phyloP scores from a whole-genome alignment of 2,329 filamentous ascomycete genomes.

The Calonectria honghensis region DNA sequence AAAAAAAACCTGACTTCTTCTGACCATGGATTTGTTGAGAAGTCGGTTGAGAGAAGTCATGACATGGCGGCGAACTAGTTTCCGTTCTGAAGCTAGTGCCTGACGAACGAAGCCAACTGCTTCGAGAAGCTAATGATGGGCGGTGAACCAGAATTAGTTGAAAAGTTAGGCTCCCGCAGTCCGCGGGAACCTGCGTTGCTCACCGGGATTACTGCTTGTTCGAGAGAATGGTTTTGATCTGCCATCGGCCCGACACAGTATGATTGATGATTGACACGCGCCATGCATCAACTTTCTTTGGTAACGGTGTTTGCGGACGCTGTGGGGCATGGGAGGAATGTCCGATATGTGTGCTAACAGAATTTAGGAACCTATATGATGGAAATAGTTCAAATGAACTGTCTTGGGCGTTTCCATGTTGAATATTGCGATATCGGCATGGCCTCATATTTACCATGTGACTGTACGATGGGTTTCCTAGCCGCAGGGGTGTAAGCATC shows the following conservation, averaged over 20 bases:
- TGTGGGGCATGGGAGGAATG: background rate
- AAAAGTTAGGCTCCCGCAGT: background rate
- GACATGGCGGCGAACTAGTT: background rate
- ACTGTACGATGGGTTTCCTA: background rate
- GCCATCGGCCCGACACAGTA: background rate
- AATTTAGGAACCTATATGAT: background rate
- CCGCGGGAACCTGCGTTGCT: background rate
- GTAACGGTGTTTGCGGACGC: background rate
- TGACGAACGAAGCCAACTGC: background rate
- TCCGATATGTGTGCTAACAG: background rate
- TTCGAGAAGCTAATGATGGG: background rate
- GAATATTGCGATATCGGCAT: background rate
- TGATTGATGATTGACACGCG: background rate
- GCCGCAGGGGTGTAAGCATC: background rate
- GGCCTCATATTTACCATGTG: background rate
- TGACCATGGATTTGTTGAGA: background rate
- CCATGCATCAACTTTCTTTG: background rate
- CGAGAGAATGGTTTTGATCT: background rate
- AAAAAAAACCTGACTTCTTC: background rate
- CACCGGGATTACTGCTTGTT: background rate
- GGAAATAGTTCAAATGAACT: background rate
- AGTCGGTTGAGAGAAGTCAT: background rate
- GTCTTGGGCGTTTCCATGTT: background rate
- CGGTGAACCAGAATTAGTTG: background rate
- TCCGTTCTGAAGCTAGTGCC: background rate